Base-by-base conservation (phyloP, 2,329 filamentous ascomycete species). In the Cladosporium sp. region DNA sequence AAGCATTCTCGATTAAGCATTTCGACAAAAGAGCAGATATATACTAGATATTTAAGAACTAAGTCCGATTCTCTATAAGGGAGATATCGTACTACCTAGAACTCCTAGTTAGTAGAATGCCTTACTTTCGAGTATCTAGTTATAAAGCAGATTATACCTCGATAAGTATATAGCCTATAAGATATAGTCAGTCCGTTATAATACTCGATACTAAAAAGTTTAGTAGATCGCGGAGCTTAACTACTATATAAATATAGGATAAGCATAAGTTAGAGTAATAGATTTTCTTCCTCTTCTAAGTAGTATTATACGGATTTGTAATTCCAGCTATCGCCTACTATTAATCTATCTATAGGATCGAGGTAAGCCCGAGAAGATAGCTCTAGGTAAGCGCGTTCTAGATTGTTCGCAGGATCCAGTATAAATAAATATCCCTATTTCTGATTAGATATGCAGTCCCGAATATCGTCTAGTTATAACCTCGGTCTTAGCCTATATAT, bases 71-170 rank as follows among this genome's bases (percentile, higher is more conserved):
- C 19, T 22, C 9, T 4, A 5, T 10, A 19, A 40, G 25, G 35
- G 4, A 44, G 28, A n/a, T 50, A 60, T 42, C 45, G 51, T 35
- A 25, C 58, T 49, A 39, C 58, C 25, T 56, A 47, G 36, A 59
- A 49, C 45, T 59, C 57, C 37, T 47, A n/a, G n/a, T 53, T 56
- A 19, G 50, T 53, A 15, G 12, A n/a, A 20, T 34, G 50, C 22
- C 50, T 19, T 28, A 35, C 50, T 42, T 53, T 53, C 4, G 35
- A 40, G 35, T 40, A 22, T 40, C 37, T 19, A 28, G 22, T 52
- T 15, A 52, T 24, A 32, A 28, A 39, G 20, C 12, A 17, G 34
- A 40, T 52, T 9, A 35, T 5, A 28, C 37, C 37, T 17, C 22
- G 13, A 32, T 52, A 24, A 20, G n/a, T 22, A 12, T 39, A 52